phyloP scores from a whole-genome alignment of 306 rosid species.

The Fagus crenata region DNA sequence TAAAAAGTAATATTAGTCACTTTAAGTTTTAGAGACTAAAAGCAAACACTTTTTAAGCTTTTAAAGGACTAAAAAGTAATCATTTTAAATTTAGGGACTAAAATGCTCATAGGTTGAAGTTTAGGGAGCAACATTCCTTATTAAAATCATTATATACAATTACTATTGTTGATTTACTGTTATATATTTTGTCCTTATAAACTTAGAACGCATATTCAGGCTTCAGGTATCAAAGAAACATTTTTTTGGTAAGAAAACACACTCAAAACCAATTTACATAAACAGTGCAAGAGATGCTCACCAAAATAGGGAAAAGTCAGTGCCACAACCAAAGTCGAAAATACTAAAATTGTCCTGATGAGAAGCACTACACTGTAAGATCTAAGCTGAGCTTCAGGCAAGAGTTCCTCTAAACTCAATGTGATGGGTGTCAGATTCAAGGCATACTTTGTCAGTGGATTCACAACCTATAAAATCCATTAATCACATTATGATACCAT shows the following conservation, averaged over 20 bases:
- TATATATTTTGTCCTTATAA: no score
- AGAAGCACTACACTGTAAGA: conserved; percentile 38
- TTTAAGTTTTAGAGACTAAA: no score
- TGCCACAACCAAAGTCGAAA: conserved; percentile 58
- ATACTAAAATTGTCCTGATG: conserved; percentile 56
- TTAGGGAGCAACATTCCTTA: no score
- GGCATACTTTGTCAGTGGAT: conserved; percentile 65
- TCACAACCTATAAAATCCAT: conserved; percentile 46
- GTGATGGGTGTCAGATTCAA: conserved; percentile 61
- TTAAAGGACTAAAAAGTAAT: no score
- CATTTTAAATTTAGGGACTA: no score
- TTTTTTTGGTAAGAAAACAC: neutral
- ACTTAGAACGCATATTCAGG: no score
- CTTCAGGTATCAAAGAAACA: no score
- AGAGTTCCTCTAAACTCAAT: conserved; percentile 66
- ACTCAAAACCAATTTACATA: neutral
- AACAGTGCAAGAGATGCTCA: conserved; percentile 25
- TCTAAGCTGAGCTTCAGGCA: conserved; percentile 40
- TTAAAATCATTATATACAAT: no score
- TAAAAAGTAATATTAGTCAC: no score
- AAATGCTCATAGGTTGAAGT: no score
- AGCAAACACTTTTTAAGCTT: no score
- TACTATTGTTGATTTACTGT: no score
- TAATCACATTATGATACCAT: neutral
- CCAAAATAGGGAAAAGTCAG: conserved; percentile 69